Base-by-base conservation (phyloP, 2,329 filamentous ascomycete genomes). In the Zymoseptoria pseudotritici region DNA sequence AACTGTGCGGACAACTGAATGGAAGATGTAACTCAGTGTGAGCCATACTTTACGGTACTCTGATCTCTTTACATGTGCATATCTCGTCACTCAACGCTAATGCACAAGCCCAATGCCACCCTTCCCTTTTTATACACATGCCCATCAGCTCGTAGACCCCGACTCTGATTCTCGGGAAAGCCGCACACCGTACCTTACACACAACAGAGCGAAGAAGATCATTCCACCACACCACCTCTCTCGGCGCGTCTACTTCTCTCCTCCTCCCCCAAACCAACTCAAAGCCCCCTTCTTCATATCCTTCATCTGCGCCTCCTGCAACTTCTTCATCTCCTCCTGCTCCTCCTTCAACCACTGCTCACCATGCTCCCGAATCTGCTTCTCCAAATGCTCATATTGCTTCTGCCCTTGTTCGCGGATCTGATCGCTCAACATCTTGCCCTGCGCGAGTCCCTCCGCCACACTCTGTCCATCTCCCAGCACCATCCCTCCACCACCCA, bases 281-380 rank as follows among this genome's bases (percentile, higher is more conserved):
- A 82, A 80, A 69, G 94, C 86, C 26, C 87, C 87, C 60, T 83
- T 84, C 83, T 93, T 94, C 90, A 96, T 96, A 71, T 84, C 90
- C 77, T 88, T 89, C 87, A 96, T 92, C 69, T 88, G 88, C 76
- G 96, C 91, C 71, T 96, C 89, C 75, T 92, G 89, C 64, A 86
- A 82, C 80, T 91, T 92, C 80, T 97, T 93, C 79, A 92, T 88
- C 73, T 90, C 84, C 54, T 87, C 87, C 51, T 89, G 89, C 81
- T 96, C 92, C 75, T 97, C 93, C 80, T 92, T 92, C 67, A 99
- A 81, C 90, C 92, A 97, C 78, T 93, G 91, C 74, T 93, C 91
- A 56, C 92, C 94, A 72, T 97, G 94, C 75, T 95, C 89, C 53
- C 88, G 83, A 69, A 99, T 96, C 78, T 96, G 89, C 76, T 87